Conservation (phyloP, 2,329 filamentous ascomycete genomes). For the Neonectria coccinea region DNA sequence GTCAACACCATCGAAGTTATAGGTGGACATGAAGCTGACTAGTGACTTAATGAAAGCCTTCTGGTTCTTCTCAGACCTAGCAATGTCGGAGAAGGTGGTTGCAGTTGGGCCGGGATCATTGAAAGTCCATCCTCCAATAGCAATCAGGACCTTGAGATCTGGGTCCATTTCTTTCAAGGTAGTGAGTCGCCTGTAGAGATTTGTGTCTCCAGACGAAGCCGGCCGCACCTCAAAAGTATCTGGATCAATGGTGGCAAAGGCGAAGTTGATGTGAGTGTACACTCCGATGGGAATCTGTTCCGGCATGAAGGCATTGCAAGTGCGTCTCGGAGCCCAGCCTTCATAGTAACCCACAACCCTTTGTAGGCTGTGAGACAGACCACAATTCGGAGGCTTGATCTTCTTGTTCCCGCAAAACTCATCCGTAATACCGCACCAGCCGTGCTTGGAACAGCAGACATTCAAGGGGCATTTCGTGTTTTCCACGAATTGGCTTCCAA, state of each 20-base stretch:
- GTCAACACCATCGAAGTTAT: conserved; percentile 44
- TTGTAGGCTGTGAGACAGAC: no score
- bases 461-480: conserved; percentile 48
- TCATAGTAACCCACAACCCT: conserved; percentile 10
- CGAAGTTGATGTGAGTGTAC: conserved; percentile 8
- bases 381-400: no score
- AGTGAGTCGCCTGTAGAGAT: no score
- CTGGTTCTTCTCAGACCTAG: neutral
- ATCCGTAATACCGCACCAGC: conserved; percentile 34
- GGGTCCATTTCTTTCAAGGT: conserved; percentile 21
- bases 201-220: no score
- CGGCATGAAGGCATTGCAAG: neutral
- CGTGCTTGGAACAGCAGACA: conserved; percentile 51
- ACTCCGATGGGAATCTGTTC: conserved; percentile 2
- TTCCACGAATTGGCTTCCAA: conserved; percentile 37
- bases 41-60: conserved; percentile 20
- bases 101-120: conserved; percentile 50
- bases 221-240: neutral
- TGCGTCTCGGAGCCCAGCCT: neutral
- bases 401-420: no score
- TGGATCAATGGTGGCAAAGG: conserved; percentile 7
- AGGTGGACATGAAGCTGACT: conserved; percentile 28
- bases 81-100: conserved; percentile 40
- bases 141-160: conserved; percentile 52
- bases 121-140: conserved; percentile 57